Conservation (phyloP, 257 asterid species). For the Nyctanthes arbortristis region DNA sequence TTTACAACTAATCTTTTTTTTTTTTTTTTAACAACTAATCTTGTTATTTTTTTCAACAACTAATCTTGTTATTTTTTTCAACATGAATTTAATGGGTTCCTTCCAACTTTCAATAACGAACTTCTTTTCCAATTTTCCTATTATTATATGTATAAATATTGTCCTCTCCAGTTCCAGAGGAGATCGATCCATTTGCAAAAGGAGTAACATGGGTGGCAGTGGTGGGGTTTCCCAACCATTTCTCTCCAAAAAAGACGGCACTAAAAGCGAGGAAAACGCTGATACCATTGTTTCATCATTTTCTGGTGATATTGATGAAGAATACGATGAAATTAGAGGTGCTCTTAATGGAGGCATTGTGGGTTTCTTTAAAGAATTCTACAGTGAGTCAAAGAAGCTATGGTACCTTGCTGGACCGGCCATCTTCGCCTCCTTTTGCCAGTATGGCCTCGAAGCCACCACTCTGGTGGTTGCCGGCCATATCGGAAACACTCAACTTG, state of each 20-base stretch:
- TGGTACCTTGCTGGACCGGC: conserved; percentile 71
- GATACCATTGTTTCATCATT: conserved; percentile 4
- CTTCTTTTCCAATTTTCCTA: too few relatives aligned
- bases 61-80: too few relatives aligned
- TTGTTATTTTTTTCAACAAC: too few relatives aligned
- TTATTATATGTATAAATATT: too few relatives aligned
- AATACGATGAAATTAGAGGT: too few relatives aligned
- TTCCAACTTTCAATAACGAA: too few relatives aligned
- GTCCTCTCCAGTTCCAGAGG: too few relatives aligned
- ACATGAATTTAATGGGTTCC: too few relatives aligned
- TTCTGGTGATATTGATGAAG: conserved; percentile 16
- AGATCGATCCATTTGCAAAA: neutral
- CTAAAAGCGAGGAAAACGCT: neutral
- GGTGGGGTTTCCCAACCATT: neutral
- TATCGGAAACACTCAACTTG: conserved; percentile 50
- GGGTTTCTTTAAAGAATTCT: conserved; percentile 34
- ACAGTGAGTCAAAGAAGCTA: conserved; percentile 40
- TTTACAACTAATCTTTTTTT: too few relatives aligned
- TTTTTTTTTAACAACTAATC: too few relatives aligned
- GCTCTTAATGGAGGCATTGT: conserved; percentile 24
- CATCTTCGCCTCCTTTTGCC: conserved; percentile 59
- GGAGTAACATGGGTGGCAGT: neutral
- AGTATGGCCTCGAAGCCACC: conserved; percentile 52
- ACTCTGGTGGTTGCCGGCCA: conserved; percentile 62
- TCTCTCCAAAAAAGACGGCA: conserved; percentile 11